Base-by-base conservation (phyloP, 768 basidiomycete species). In the Leucogyrophana mollusca region DNA sequence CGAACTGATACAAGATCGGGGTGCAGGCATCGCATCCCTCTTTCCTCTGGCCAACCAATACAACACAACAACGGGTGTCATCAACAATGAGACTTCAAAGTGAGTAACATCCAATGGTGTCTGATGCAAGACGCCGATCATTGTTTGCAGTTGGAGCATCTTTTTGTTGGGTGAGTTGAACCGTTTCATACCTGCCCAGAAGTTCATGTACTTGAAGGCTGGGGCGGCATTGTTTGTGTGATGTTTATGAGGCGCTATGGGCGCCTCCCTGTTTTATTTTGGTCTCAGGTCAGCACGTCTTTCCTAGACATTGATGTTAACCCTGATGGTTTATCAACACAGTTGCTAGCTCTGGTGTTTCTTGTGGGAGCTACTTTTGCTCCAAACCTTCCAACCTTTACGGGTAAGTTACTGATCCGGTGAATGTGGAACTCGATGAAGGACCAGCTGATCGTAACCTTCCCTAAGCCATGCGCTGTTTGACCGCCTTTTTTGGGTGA, bases 311-410 rank as follows among this genome's bases (percentile, higher is more conserved):
- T 16, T 16, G 7, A 6, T 37, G 9, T 37, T n/a, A 37, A 9
- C 20, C 7, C 8, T 37, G n/a, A 8, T 16, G 7, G 34, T 20
- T 38, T 30, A 30, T 30, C 6, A 30, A 9, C 18, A n/a, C 40
- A 73, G 61, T 50, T 74, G 17, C 55, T 75, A 38, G 67, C 71
- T 0, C 51, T 72, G 13, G 69, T 67, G 4, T 77, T 72, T 58
- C 56, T 72, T 10, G 59, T 73, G 23, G 74, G 74, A 1, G 72
- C 70, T 43, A 70, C 73, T 0, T 69, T 74, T 27, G 71, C 74
- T 0, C 73, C 72, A 0, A 64, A 67, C 45, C 47, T 77, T 21
- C 58, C 57, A 13, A 68, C 67, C 0, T 74, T 74, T 53, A 60
- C 73, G 0, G 74, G 74, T 56, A 51, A 53, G 66, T 16, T 17